phyloP scores from a whole-genome alignment of 495 filamentous ascomycete species.

The Trichoderma parareesei region DNA sequence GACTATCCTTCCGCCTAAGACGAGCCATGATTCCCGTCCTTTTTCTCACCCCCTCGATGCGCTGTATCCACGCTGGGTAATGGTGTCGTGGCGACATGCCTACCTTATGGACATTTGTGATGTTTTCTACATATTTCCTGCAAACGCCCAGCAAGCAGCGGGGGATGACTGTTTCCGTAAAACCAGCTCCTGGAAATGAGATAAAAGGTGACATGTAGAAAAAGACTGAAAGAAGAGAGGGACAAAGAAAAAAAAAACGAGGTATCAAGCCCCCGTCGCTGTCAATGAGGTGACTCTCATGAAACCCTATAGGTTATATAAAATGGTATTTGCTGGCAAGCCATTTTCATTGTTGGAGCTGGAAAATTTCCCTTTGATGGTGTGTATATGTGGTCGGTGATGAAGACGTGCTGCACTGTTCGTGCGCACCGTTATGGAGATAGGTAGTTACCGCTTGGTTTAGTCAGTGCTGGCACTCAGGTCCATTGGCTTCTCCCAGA shows the following conservation, averaged over 20 bases:
- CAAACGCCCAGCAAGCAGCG: neutral
- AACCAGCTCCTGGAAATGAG: neutral
- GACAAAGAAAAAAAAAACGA: neutral
- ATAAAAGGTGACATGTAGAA: neutral
- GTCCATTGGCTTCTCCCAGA: slow-evolving; percentile 49
- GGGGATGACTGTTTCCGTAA: neutral
- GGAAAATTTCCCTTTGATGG: too few relatives aligned
- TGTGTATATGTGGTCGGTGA: too few relatives aligned
- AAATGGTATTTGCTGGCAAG: neutral
- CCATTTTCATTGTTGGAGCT: neutral
- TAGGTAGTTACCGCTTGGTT: neutral
- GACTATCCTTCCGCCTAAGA: too few relatives aligned
- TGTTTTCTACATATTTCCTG: neutral
- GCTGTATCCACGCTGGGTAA: neutral
- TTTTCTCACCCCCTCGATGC: neutral
- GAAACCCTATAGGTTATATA: too few relatives aligned
- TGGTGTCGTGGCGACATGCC: neutral
- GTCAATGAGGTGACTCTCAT: neutral
- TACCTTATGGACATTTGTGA: neutral
- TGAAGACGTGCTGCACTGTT: too few relatives aligned
- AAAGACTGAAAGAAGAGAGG: neutral
- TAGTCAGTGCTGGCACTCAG: slow-evolving; percentile 41
- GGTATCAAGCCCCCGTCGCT: neutral
- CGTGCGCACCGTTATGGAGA: too few relatives aligned
- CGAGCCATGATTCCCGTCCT: neutral